Base-by-base conservation (phyloP, 164 flowering plant genomes). In the Kalanchoe fedtschenkoi region DNA sequence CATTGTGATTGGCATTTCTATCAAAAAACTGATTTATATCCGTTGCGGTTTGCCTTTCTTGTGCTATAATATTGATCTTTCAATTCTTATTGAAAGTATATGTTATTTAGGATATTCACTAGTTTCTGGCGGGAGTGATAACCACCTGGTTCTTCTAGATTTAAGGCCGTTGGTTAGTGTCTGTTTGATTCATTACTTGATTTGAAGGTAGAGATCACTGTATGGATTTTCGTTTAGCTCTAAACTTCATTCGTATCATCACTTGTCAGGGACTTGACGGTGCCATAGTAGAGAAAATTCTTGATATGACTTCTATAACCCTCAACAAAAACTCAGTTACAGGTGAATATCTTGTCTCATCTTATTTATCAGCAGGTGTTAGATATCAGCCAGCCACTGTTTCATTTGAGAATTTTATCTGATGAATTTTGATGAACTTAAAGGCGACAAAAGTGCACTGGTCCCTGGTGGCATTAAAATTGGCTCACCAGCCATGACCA, bases 91-190 rank as follows among this genome's bases (percentile, higher is more conserved):
- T n/a, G n/a, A n/a, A n/a, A n/a, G n/a, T n/a, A n/a, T n/a, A n/a
- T n/a, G n/a, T n/a, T n/a, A 81, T 65, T 68, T 86, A 65, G 98
- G 95, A 3, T 89, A 89, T 68, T 82, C 77, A 58, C 74, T 89
- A 71, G 98, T 92, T 67, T 89, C 98, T 55, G 98, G 95, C 62
- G 98, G 97, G 16, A 92, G 83, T 66, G 98, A 92, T 69, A 92
- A 89, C 67, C 96, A 92, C 73, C 80, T 92, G 57, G 90, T 89
- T 76, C 86, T 89, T 66, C 90, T 89, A 60, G 96, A 92, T 76
- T 75, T 92, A 26, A 80, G 98, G 72, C 93, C 96, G 64, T 16
- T 86, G 68, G 96, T 92, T 69, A 78, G 81, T 66, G 17, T 62
- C 34, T 30, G 2, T 6, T 41, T 43, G 13, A 33, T n/a, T 62